Evolutionary conservation across 805 yeast species (phyloP).

Genomic region (Starmera amethionina): DNA sequence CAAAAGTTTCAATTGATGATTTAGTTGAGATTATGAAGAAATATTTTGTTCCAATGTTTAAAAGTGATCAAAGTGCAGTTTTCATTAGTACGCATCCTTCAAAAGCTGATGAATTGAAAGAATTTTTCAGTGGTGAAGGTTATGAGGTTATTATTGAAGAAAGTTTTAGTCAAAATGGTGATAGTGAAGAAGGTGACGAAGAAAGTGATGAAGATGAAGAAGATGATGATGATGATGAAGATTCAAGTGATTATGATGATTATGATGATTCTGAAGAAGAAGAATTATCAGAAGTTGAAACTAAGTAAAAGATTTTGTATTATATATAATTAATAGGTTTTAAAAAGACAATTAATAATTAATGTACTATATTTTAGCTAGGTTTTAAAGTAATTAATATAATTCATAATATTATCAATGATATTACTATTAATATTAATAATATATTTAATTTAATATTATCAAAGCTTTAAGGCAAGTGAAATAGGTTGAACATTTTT

Average conservation of each 20-base stretch:
- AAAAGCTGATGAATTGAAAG: slow-evolving; percentile 36
- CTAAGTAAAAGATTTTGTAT: no score
- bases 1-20: slow-evolving; percentile 43
- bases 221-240: slow-evolving; percentile 8
- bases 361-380: no score
- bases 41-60: slow-evolving; percentile 61
- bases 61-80: slow-evolving; percentile 41
- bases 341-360: no score
- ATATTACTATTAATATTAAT: no score
- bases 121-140: slow-evolving; percentile 42
- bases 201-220: slow-evolving; percentile 13
- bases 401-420: no score
- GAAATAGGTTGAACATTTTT: no score
- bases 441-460: slow-evolving; percentile 28
- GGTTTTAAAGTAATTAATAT: no score
- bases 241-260: slow-evolving; percentile 1
- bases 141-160: slow-evolving; percentile 53
- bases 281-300: not conserved
- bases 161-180: slow-evolving; percentile 6
- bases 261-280: slow-evolving; percentile 3
- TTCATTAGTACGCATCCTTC: slow-evolving; percentile 71
- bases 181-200: slow-evolving; percentile 8
- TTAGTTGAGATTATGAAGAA: slow-evolving; percentile 37
- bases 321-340: no score
- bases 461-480: slow-evolving; percentile 16